phyloP scores from a whole-genome alignment of 2,329 filamentous ascomycete genomes.

The Neoscytalidium dimidiatum region DNA sequence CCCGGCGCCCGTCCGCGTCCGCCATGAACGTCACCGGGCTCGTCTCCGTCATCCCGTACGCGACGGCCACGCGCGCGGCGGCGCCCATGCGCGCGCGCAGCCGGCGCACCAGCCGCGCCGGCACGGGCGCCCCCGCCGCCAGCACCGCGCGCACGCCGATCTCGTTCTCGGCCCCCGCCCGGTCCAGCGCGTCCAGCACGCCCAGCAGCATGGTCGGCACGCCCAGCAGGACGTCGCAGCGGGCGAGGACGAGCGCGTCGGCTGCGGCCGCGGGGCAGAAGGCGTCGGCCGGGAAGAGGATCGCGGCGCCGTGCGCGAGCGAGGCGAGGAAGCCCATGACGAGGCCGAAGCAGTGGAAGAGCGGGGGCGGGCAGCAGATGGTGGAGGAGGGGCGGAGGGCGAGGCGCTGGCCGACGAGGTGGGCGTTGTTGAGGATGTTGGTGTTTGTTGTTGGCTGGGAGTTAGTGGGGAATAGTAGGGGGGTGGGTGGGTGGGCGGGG shows the following conservation, averaged over 20 bases:
- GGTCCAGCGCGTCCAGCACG: conserved; percentile 73
- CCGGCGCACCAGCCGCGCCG: conserved; percentile 74
- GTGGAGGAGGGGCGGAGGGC: conserved; percentile 71
- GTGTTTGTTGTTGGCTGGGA: conserved; percentile 58
- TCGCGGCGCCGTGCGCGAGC: conserved; percentile 76
- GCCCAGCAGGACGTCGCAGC: conserved; percentile 74
- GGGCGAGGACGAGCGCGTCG: conserved; percentile 61
- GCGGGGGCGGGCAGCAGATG: conserved; percentile 63
- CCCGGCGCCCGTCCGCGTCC: conserved; percentile 68
- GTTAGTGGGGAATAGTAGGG: not conserved
- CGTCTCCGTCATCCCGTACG: conserved; percentile 96
- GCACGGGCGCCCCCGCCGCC: conserved; percentile 80
- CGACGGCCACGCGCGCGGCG: conserved; percentile 81
- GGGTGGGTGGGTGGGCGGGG: not conserved
- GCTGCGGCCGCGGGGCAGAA: conserved; percentile 80
- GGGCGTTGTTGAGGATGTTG: conserved; percentile 87
- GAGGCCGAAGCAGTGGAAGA: conserved; percentile 77
- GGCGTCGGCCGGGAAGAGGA: conserved; percentile 83
- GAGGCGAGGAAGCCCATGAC: conserved; percentile 96
- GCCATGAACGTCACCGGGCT: conserved; percentile 78
- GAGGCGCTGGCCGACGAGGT: conserved; percentile 83
- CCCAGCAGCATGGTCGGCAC: conserved; percentile 93
- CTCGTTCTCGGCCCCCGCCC: conserved; percentile 50
- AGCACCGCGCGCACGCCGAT: conserved; percentile 78
- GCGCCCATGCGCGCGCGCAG: conserved; percentile 77